phyloP scores from a whole-genome alignment of 148 eudicot genomes.

The Rhododendron henanense region DNA sequence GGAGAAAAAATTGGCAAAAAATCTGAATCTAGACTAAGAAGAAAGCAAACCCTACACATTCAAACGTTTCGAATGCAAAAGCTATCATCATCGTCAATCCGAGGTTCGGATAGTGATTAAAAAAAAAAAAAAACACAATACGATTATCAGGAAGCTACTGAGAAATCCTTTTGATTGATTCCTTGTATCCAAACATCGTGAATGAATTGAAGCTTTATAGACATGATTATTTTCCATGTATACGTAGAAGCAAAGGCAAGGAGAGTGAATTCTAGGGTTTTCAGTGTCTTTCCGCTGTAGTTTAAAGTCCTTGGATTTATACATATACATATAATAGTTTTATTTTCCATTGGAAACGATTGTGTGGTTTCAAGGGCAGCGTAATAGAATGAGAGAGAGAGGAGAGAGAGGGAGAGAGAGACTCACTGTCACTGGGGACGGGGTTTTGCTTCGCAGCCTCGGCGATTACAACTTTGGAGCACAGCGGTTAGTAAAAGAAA shows the following conservation, averaged over 20 bases:
- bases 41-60: not conserved
- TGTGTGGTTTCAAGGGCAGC: conserved; percentile 3
- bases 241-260: not conserved
- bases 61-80: not conserved
- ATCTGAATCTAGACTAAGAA: not conserved
- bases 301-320: not conserved
- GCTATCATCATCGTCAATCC: not conserved
- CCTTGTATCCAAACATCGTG: not conserved
- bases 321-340: not conserved
- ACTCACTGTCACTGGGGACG: not conserved
- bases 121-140: not conserved
- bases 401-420: conserved; percentile 2
- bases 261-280: conserved; percentile 12
- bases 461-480: not conserved
- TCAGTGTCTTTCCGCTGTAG: not conserved
- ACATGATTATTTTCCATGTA: not conserved
- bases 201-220: not conserved
- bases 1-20: not conserved
- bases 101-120: not conserved
- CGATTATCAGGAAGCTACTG: not conserved
- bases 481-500: no score
- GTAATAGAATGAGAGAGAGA: not conserved
- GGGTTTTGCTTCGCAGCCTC: conserved; percentile 3
- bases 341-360: conserved; percentile 7
- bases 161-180: not conserved